Evolutionary conservation across 2,329 filamentous ascomycete genomes (phyloP).

Genomic region (Penicillium sp.): DNA sequence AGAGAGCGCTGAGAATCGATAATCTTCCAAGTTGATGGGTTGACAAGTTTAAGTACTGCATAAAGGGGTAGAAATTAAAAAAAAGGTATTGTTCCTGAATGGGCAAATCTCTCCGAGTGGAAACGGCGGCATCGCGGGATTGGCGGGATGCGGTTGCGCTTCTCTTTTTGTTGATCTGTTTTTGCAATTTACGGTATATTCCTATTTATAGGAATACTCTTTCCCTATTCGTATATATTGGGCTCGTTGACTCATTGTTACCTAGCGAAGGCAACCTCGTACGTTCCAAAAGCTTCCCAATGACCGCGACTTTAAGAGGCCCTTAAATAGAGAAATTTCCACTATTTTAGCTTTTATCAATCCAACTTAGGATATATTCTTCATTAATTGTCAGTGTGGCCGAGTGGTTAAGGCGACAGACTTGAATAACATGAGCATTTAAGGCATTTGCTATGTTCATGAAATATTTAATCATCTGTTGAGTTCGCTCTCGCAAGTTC

Average conservation of each 20-base stretch:
- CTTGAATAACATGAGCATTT: neutral
- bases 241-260: neutral
- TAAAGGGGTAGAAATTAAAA: neutral
- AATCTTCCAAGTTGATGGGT: neutral
- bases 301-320: too few relatives aligned
- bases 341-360: too few relatives aligned
- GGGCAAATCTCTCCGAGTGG: slow-evolving; percentile 13
- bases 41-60: neutral
- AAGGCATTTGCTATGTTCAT: neutral
- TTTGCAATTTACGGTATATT: neutral
- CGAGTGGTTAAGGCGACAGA: neutral
- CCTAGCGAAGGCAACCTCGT: too few relatives aligned
- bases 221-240: neutral
- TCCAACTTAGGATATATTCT: too few relatives aligned
- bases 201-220: neutral
- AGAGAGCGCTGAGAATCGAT: neutral
- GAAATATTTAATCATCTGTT: neutral
- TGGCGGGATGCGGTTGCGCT: slow-evolving; percentile 7
- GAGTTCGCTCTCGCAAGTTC: neutral
- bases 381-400: neutral
- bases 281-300: too few relatives aligned
- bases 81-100: neutral
- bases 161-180: slow-evolving; percentile 8
- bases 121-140: slow-evolving; percentile 7
- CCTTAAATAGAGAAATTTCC: too few relatives aligned